Evolutionary conservation across 73 alveolate species (phyloP), one percentile per base, ranked within the genome.

Genomic region (Stentor roeselii): DNA sequence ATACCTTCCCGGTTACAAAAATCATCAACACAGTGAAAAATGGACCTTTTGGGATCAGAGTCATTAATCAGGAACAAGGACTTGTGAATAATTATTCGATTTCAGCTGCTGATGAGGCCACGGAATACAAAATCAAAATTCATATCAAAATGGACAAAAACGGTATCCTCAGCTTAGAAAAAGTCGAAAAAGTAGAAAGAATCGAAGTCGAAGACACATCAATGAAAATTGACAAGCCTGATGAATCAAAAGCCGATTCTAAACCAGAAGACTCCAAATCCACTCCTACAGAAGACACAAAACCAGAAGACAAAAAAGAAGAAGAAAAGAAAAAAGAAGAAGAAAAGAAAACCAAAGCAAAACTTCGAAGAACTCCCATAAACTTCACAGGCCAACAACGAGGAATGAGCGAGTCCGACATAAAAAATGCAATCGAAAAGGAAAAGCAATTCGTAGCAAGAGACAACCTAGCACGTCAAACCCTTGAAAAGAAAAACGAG

Each of bases 1-100:
- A 78, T 75, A 75, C 86, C 30, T 86, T 92, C 91, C 98, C 98
- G 32, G 61, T 90, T 38, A 87, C 89, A 1, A 94, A 90, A 86
- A 75, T 92, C 36, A 83, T 94, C 21, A 84, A 94, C 36, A 87
- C 92, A 3, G 86, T 83, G 59, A 94, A 89, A 75, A 92, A 88
- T 30, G 97, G 90, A 41, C 90, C 95, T 39, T 86, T 90, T 80
- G 90, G 87, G 35, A 82, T 92, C 35, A 82, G 82, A 3, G 86
- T 94, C 36, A 78, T 89, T 74, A 91, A 94, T 75, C 36, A 67
- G 14, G 90, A 90, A 75, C 60, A 87, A 35, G 42, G 83, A 59
- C 83, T 90, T 59, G 50, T 84, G 38, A 85, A 86, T 36, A 94
- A 86, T 15, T 78, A 86, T 60, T 87, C 84, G 84, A 83, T 78